Base-by-base conservation (phyloP, 139 green algal species). In the Bryopsis sp. region DNA sequence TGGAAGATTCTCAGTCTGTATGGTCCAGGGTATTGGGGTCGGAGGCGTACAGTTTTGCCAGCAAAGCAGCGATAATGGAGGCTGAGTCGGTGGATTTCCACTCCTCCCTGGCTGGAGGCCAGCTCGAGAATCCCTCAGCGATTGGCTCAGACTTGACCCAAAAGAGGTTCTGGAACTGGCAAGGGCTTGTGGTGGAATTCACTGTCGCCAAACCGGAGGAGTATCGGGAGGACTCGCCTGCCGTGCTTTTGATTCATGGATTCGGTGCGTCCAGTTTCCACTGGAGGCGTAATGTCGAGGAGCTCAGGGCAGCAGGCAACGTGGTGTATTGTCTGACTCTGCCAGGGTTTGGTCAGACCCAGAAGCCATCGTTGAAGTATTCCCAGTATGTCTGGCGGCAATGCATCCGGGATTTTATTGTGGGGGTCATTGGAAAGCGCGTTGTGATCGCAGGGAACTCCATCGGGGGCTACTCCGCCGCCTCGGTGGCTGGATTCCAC, bases 211-310 rank as follows among this genome's bases (percentile, higher is more conserved):
- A 46, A 26, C 59, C 59, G 22, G 15, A 47, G 32, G 59, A 43
- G 7, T 11, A 11, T 19, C 28, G 28, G 7, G 19, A 26, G 8
- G 73, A 74, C 2, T 72, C 68, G 1, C 84, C 88, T 6, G 71
- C 85, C 3, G 67, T 97, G 5, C 64, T 98, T 68, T 77, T 98
- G 37, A 84, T 96, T 37, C 93, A 98, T 70, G 93, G 93, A 38
- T 98, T 98, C 71, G 93, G 93, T n/a, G 93, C 93, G 2, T 96
- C 96, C 66, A 81, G 82, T 7, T 89, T 95, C 68, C 93, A 98
- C 71, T 98, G 85, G 81, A 77, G 93, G 0, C 79, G 65, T 64
- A 92, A 95, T 66, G 72, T 94, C 29, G 71, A 54, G 0, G 75
- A 72, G 0, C 78, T 95, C 46, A 82, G 83, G 8, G 66, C 33